Evolutionary conservation across 371 early-diverging fungal species (phyloP), one percentile per base, ranked within the genome.

Genomic region (Apophysomyces variabilis): DNA sequence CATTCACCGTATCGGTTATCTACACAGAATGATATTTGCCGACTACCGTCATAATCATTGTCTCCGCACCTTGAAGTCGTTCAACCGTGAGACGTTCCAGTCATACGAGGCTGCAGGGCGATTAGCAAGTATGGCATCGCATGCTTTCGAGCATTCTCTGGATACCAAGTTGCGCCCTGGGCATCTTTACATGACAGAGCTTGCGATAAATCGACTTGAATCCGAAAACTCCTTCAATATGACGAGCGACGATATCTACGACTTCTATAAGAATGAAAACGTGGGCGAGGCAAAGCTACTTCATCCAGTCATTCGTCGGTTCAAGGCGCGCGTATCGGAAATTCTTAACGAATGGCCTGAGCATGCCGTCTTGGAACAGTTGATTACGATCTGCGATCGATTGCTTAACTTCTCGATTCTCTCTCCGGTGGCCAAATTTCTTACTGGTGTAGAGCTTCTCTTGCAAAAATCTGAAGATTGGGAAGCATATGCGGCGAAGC

Each of bases 391-490:
- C 56, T 81, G 84, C 60, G 76, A 82, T 56, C 88, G 95, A 13
- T 79, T 99, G 13, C 82, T 91, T 13, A 74, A 78, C 5, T 93
- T 96, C 78, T 82, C 95, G 0, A 84, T 93, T 46, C 77, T 88
- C 13, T 90, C 96, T 4, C 96, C 98, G 13, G 83, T 97, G 35
- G 92, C 95, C 76, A 95, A 95, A 76, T 86, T 96, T 41, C 74
- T 99, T 65, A 91, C 95, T 0, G 98, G 95, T 41, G 60, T 96
- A 46, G 98, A 99, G 72, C 71, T 93, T 36, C 74, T 99, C 38
- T 73, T 98, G 36, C 86, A 87, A 64, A 94, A 95, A 62, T 90
- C 94, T 7, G 90, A 95, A 72, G 98, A 97, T 72, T 99, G 99
- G 99, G 92, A 98, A 78, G 84, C 87, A 8, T 95, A 94, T 67